These are phyloP conservation scores for Geotrichum klebahnii DNA, from an alignment of 1,139 yeast species.

Conservation along the genomic window DNA sequence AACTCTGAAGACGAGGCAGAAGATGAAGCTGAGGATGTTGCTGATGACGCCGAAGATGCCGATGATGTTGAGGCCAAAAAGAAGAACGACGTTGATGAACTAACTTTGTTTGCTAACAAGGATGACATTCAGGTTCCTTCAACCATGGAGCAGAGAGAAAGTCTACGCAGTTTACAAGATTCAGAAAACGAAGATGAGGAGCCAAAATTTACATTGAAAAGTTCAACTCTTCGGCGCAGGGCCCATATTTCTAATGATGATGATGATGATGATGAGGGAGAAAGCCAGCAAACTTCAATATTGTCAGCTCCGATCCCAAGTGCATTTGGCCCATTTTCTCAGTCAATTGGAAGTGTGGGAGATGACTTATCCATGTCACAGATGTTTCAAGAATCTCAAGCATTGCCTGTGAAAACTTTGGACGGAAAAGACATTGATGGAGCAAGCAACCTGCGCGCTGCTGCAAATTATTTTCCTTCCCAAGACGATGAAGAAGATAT, in stretches of 20 bases:
- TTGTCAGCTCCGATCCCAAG: neutral
- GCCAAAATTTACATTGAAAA: neutral
- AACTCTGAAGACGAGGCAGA: slow-evolving; percentile 35
- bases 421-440: neutral
- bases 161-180: neutral
- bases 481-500: neutral
- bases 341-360: neutral
- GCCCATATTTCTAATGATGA: slow-evolving; percentile 7
- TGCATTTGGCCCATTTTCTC: neutral
- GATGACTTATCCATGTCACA: slow-evolving; percentile 11
- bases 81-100: slow-evolving; percentile 23
- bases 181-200: slow-evolving; percentile 5
- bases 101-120: neutral
- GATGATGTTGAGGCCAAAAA: slow-evolving; percentile 22
- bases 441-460: slow-evolving; percentile 4
- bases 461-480: slow-evolving; percentile 8
- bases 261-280: slow-evolving; percentile 21
- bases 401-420: neutral
- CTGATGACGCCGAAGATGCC: slow-evolving; percentile 27
- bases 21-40: slow-evolving; percentile 24
- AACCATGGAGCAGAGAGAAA: neutral
- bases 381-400: slow-evolving; percentile 10
- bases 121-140: slow-evolving; percentile 8
- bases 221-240: slow-evolving; percentile 4
- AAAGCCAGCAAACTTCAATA: slow-evolving; percentile 2